Conservation (phyloP, 2,329 filamentous ascomycete genomes). For the Salinomyces thailandicus region DNA sequence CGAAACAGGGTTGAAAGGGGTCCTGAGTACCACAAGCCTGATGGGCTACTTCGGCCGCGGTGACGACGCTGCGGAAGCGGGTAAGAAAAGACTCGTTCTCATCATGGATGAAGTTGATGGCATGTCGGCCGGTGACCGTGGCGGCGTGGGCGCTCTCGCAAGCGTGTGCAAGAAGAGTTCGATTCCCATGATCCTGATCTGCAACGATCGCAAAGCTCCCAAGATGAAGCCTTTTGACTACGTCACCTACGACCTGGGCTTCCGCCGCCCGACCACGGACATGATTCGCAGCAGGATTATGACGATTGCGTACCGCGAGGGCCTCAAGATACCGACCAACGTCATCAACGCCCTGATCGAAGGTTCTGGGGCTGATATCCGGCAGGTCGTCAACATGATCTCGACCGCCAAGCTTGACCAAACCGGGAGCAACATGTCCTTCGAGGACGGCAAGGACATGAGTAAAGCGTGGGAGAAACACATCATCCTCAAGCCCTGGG, state of each 20-base stretch:
- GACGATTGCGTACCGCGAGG: constrained; percentile 89
- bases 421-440: constrained; percentile 52
- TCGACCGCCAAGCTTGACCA: constrained; percentile 82
- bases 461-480: constrained; percentile 98
- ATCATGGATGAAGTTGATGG: constrained; percentile 99
- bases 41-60: constrained; percentile 75
- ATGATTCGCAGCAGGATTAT: constrained; percentile 86
- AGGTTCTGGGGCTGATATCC: constrained; percentile 88
- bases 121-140: constrained; percentile 94
- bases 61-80: constrained; percentile 64
- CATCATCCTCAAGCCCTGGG: constrained; percentile 92
- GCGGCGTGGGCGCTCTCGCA: constrained; percentile 86
- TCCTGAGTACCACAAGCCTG: constrained; percentile 87
- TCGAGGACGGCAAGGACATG: constrained; percentile 82
- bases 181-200: constrained; percentile 91
- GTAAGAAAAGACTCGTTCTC: constrained; percentile 86
- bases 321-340: constrained; percentile 67
- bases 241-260: constrained; percentile 72
- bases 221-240: constrained; percentile 99
- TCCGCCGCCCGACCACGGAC: constrained; percentile 80
- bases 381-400: constrained; percentile 98
- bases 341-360: constrained; percentile 92
- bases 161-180: constrained; percentile 92
- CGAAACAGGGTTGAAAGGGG: constrained; percentile 75
- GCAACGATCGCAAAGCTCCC: constrained; percentile 81